Percentiles rank a stretch among this genome's conserved stretches.
Conservation (phyloP, 2,329 filamentous ascomycete species). For the Paraconiothyrium brasiliense region DNA sequence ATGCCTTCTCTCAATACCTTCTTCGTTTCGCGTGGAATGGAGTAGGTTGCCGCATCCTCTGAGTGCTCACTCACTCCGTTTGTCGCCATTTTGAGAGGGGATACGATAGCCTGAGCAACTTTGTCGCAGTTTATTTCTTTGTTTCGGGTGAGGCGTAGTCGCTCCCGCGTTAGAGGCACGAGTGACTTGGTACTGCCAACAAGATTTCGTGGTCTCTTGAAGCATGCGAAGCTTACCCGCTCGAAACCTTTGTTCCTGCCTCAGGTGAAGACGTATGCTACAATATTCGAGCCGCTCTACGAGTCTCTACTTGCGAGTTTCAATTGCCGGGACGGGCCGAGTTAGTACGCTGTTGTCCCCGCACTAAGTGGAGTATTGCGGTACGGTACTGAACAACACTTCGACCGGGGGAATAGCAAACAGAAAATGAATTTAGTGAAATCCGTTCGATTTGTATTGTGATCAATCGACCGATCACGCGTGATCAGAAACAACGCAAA, state of each 20-base stretch:
- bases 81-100: slow-evolving; percentile 10
- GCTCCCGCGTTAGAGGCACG: background rate
- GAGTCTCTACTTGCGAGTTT: slow-evolving; percentile 34
- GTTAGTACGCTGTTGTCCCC: slow-evolving; percentile 13
- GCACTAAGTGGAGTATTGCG: slow-evolving; percentile 14
- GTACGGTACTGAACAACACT: background rate
- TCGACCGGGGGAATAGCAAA: background rate
- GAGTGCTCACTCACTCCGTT: slow-evolving; percentile 20
- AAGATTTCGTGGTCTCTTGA: background rate
- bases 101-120: too few species aligned
- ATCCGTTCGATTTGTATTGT: background rate
- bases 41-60: slow-evolving; percentile 30
- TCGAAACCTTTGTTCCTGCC: background rate
- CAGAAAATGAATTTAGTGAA: background rate
- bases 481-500: background rate
- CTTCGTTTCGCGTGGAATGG: slow-evolving; percentile 38
- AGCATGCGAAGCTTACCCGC: background rate
- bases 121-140: background rate
- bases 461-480: background rate
- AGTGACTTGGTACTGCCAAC: background rate
- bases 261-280: background rate
- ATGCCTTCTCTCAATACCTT: slow-evolving; percentile 51
- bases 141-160: background rate
- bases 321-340: background rate
- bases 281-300: slow-evolving; percentile 26